Evolutionary conservation across 805 yeast genomes (phyloP).

Genomic region (Candida sithepensis): DNA sequence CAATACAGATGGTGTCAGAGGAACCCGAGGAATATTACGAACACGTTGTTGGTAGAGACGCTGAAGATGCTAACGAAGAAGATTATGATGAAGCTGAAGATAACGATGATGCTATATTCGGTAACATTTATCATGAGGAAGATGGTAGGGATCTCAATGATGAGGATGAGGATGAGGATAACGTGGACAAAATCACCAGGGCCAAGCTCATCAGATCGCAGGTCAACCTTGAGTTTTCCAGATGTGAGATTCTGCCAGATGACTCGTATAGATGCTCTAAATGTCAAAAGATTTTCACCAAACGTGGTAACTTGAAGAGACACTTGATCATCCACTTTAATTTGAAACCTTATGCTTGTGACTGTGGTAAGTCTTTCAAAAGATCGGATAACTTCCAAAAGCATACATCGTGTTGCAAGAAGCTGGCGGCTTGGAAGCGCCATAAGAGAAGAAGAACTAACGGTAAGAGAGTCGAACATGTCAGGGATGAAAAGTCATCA

Average conservation of each 20-base stretch:
- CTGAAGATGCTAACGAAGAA: slow-evolving; percentile 1
- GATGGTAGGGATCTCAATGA: neutral
- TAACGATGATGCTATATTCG: slow-evolving; percentile 2
- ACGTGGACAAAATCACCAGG: slow-evolving; percentile 1
- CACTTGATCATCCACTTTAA: slow-evolving; percentile 24
- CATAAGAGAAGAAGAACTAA: neutral
- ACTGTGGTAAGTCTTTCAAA: slow-evolving; percentile 23
- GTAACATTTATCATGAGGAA: neutral
- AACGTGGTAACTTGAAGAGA: slow-evolving; percentile 23
- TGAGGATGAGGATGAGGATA: slow-evolving; percentile 1
- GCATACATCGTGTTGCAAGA: slow-evolving; percentile 19
- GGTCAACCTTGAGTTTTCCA: slow-evolving; percentile 19
- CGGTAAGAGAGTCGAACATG: neutral
- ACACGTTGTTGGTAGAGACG: neutral
- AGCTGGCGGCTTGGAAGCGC: slow-evolving; percentile 3
- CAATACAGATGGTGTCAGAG: neutral
- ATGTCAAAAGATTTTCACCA: slow-evolving; percentile 21
- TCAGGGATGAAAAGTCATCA: no score
- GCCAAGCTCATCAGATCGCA: slow-evolving; percentile 9
- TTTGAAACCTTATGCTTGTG: slow-evolving; percentile 21
- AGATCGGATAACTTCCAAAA: slow-evolving; percentile 25
- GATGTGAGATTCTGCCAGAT: slow-evolving; percentile 17
- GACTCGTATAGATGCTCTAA: slow-evolving; percentile 19
- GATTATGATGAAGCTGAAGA: slow-evolving; percentile 1
- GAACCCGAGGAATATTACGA: neutral